These are phyloP conservation scores for Citrullus amarus DNA, from an alignment of 306 rosid species.

Conservation along the genomic window DNA sequence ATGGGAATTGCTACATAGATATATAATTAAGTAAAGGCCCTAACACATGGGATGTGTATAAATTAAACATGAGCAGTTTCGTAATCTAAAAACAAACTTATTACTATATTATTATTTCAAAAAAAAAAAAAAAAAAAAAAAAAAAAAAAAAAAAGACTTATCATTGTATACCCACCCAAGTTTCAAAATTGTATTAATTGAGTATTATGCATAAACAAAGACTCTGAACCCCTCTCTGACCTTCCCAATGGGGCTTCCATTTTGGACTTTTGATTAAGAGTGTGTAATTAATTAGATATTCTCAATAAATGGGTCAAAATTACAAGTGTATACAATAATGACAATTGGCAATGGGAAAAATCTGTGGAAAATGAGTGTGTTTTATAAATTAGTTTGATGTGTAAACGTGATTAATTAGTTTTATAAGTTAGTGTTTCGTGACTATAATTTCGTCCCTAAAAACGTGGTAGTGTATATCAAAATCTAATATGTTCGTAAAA, in stretches of 20 bases:
- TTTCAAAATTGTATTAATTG: background rate
- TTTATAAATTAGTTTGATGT: too few relatives aligned
- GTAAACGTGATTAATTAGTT: too few relatives aligned
- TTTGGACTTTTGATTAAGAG: background rate
- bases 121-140: too few relatives aligned
- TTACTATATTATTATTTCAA: background rate
- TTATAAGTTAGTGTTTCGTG: too few relatives aligned
- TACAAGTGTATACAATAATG: too few relatives aligned
- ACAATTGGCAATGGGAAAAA: too few relatives aligned
- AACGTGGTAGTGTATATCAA: too few relatives aligned
- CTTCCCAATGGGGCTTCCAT: background rate
- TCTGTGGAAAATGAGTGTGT: too few relatives aligned
- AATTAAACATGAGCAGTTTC: conserved; percentile 14
- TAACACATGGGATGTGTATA: conserved; percentile 13
- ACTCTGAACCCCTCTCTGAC: background rate
- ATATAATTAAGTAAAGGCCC: background rate
- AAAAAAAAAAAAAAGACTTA: background rate
- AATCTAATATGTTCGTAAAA: too few relatives aligned
- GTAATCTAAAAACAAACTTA: conserved; percentile 26
- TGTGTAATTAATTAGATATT: background rate
- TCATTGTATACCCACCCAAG: background rate
- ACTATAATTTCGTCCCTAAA: too few relatives aligned
- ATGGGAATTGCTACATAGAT: background rate
- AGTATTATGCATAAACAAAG: background rate
- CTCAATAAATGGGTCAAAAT: background rate